Base-by-base conservation (phyloP, 2,329 filamentous ascomycete genomes). In the Cercospora janseana region DNA sequence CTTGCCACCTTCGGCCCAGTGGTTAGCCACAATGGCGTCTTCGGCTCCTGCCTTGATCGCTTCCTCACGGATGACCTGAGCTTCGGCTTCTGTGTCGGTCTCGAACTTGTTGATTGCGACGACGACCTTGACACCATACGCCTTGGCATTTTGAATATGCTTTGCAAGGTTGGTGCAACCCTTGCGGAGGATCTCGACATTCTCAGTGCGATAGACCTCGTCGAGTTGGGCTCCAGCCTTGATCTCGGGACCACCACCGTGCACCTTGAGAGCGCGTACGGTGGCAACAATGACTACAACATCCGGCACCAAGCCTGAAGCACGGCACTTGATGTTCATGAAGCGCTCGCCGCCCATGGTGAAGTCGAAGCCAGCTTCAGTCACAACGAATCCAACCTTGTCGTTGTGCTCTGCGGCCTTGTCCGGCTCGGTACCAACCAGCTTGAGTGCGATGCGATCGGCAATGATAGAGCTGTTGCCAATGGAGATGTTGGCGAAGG, bases 281-380 rank as follows among this genome's bases (percentile, higher is more conserved):
- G 93, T 98, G 18, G 93, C 92, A 28, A 98, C 93, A 52, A 98
- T 85, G 35, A 98, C 89, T 5, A 95, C 91, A 1, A 90, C 88
- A 65, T 98, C 93, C 2, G 93, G 93, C 2, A 89, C 82, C 37
- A 98, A 84, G 18, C 92, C 92, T 4, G 92, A 96, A 7, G 90
- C 87, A 54, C 93, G 87, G 75, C 93, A 97, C 79, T 98, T 98
- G 79, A 98, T 97, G 77, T 98, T 97, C 83, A 98, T 97, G 80
- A 98, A 98, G 45, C 93, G 87, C 79, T 98, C 93, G 57, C 93
- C 93, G 58, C 93, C 93, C 93, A 98, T 98, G 64, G 93, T 97
- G 75, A 98, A 98, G 72, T 98, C 93, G 70, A 98, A 98, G 7
- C 93, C 93, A 46, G 93, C 92, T 72, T 98, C 93, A 1, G 93